Evolutionary conservation across 345 rosid genomes (phyloP), one percentile per base, ranked within the genome.

Genomic region (Hibiscus mutabilis): DNA sequence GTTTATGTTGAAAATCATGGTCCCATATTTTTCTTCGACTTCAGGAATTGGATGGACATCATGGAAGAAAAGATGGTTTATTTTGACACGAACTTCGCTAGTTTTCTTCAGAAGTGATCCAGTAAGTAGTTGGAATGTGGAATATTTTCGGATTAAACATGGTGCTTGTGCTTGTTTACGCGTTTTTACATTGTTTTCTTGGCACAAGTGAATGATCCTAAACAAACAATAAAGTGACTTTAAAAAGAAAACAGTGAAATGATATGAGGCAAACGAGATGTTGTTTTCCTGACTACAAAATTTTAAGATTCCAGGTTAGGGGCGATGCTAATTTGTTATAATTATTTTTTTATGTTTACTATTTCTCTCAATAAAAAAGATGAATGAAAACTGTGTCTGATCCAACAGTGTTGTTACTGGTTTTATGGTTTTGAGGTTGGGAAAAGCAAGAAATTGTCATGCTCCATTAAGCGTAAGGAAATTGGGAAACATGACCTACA

Each of bases 41-140:
- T 18, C 42, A 87, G 95, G 95, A 77, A 85, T 89, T 75, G 95
- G 95, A 65, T 89, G 95, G 95, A 89, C 95, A 70, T 84, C 91
- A 9, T 89, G 91, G 95, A 89, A 87, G 81, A 89, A 87, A 72
- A 78, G 91, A 51, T 87, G 91, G 95, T 89, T 89, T 78, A 85
- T 87, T 75, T 78, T 89, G 68, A 87, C 91, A 31, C 79, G 81
- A 51, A 89, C 86, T 24, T 89, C 95, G 8, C 66, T 89, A 68
- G 90, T 89, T 81, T 89, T 89, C 85, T 89, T 89, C 78, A 85
- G 91, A 76, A 87, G 90, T 47, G 91, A 89, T 82, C 95, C 91
- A 10, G 91, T 89, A 78, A 79, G 88, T 80, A 70, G 37, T 65
- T 55, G 24, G 44, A 25, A 65, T 65, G 58, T 60, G 27, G 60